These are phyloP conservation scores for Tuber microsphaerosporum DNA, from an alignment of 495 filamentous ascomycete species.

Conservation along the genomic window DNA sequence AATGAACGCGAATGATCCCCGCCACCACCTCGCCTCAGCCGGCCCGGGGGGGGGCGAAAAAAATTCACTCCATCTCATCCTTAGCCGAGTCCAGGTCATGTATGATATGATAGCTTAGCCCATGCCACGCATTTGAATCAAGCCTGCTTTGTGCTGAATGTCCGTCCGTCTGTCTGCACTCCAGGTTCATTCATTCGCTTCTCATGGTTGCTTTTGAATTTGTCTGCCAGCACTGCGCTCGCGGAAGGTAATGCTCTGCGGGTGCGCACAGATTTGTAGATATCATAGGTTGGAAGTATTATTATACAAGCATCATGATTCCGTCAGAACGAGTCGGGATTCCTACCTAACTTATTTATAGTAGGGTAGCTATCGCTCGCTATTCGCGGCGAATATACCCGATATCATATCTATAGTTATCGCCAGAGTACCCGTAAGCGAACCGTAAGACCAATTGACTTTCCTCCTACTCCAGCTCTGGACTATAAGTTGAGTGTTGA, in stretches of 20 bases:
- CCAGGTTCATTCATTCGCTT: background rate
- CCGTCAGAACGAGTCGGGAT: background rate
- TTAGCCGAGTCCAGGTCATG: background rate
- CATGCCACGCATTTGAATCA: background rate
- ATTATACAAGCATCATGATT: background rate
- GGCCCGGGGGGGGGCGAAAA: background rate
- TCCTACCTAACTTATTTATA: no score
- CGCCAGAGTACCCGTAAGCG: no score
- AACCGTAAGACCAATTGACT: no score
- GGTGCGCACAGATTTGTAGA: background rate
- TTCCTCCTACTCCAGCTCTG: no score
- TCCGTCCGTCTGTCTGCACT: background rate
- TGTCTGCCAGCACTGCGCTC: no score
- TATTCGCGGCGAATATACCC: background rate
- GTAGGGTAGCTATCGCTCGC: no score
- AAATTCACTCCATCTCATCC: background rate
- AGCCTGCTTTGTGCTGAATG: background rate
- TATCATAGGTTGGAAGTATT: no score
- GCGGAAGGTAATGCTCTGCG: background rate
- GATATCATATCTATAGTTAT: background rate
- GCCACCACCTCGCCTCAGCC: background rate
- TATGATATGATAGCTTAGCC: background rate
- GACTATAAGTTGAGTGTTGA: no score
- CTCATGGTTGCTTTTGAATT: no score
- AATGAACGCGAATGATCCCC: background rate